These are phyloP conservation scores for Tricholoma bakamatsutake DNA, from an alignment of 768 basidiomycete genomes.

Conservation along the genomic window DNA sequence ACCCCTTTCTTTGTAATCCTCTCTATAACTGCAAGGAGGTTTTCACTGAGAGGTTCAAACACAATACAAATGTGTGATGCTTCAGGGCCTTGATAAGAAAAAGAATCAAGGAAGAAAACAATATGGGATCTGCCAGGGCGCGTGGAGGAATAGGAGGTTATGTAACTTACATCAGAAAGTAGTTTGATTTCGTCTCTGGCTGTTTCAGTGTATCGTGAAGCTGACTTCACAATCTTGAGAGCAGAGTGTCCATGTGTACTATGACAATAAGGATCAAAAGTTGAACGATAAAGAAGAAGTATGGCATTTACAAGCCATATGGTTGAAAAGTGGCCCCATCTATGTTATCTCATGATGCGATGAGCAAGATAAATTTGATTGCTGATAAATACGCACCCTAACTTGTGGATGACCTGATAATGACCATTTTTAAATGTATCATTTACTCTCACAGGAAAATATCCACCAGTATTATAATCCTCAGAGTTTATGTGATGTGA, in stretches of 20 bases:
- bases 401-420: conserved; percentile 84
- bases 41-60: conserved; percentile 82
- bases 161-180: conserved; percentile 75
- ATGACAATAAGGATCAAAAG: conserved; percentile 5
- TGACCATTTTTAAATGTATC: conserved; percentile 82
- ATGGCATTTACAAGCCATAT: conserved; percentile 86
- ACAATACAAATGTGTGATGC: conserved; percentile 84
- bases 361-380: conserved; percentile 20
- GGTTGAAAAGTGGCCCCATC: conserved; percentile 95
- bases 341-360: conserved; percentile 21
- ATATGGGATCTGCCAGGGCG: conserved; percentile 79
- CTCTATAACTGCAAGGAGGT: conserved; percentile 67
- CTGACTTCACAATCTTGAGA: conserved; percentile 93
- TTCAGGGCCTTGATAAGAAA: conserved; percentile 70
- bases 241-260: conserved; percentile 79
- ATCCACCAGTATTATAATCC: conserved; percentile 81
- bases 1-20: conserved; percentile 81
- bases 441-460: conserved; percentile 73
- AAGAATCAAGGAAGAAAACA: conserved; percentile 89
- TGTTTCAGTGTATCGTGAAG: conserved; percentile 91
- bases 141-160: conserved; percentile 53
- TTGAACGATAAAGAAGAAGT: conserved; percentile 13
- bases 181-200: conserved; percentile 96
- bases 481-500: no score
- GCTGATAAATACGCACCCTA: conserved; percentile 52